Base-by-base conservation (phyloP, 371 early-diverging fungal genomes). In the Lichtheimia corymbifera region DNA sequence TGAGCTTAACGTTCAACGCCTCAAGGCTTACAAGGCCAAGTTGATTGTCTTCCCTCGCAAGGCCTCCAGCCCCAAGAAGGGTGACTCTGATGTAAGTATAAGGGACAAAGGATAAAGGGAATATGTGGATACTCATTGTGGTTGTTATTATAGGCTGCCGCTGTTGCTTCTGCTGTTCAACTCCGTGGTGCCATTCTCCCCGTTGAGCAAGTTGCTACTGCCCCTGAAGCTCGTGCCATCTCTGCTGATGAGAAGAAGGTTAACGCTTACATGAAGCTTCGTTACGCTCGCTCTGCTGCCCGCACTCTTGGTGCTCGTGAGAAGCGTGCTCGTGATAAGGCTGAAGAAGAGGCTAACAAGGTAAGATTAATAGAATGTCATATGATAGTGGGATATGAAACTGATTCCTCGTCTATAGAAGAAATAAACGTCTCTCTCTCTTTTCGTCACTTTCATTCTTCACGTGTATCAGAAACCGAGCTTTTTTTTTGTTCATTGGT, bases 21-120 rank as follows among this genome's bases (percentile, higher is more conserved):
- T 99, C 68, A 92, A 95, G 89, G 94, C 90, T 69, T 99, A 99
- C 92, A 85, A 91, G 88, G 80, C 91, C 70, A 91, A 92, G 83
- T 79, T 97, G 50, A 89, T 97, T 71, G 91, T 97, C 72, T 93
- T 96, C 89, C 97, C 97, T 68, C 88, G 88, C 81, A 95, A 93
- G 87, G 83, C 89, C 70, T 86, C 86, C 80, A 91, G 90, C 85
- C 82, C 88, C 84, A 93, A 92, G 88, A 88, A 88, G 69, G 85
- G 89, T 79, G 89, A 88, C 61, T 86, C 77, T 59, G 78, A 77
- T 55, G 76, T 76, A 70, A 61, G 52, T n/a, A n/a, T 35, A 9
- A 9, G 4, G n/a, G n/a, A n/a, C n/a, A n/a, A n/a, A n/a, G n/a
- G n/a, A n/a, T n/a, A n/a, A n/a, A n/a, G n/a, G n/a, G n/a, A n/a